phyloP scores from a whole-genome alignment of 805 yeast genomes.

The Hermanozyma aechmeae region DNA sequence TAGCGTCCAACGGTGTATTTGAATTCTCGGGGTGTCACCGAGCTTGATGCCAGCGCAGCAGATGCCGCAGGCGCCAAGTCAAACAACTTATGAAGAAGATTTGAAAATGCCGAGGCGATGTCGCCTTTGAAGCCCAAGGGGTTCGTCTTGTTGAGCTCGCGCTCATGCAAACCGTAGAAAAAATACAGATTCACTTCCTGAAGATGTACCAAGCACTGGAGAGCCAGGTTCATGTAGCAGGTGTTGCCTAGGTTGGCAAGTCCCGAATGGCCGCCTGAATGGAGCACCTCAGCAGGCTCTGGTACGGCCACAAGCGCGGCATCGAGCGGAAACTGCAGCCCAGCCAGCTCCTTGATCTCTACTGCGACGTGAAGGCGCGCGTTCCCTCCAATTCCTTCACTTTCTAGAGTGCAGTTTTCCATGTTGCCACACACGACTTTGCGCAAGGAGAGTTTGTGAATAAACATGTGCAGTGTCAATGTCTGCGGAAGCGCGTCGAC shows the following conservation, averaged over 20 bases:
- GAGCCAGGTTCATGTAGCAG: slow-evolving; percentile 91
- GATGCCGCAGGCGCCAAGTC: slow-evolving; percentile 7
- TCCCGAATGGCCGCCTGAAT: slow-evolving; percentile 42
- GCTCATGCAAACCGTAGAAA: slow-evolving; percentile 44
- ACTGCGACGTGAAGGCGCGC: slow-evolving; percentile 19
- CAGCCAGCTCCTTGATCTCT: slow-evolving; percentile 13
- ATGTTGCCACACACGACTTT: slow-evolving; percentile 17
- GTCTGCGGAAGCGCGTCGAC: slow-evolving; percentile 13
- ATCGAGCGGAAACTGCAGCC: slow-evolving; percentile 16
- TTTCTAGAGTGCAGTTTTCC: slow-evolving; percentile 14
- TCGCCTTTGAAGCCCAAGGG: slow-evolving; percentile 84
- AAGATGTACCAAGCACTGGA: slow-evolving; percentile 80
- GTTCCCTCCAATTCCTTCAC: slow-evolving; percentile 20
- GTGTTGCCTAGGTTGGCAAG: slow-evolving; percentile 78
- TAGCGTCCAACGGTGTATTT: slow-evolving; percentile 70
- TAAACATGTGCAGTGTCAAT: slow-evolving; percentile 17
- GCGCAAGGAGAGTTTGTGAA: slow-evolving; percentile 20
- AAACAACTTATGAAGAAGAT: slow-evolving; percentile 54
- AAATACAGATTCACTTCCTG: slow-evolving; percentile 80
- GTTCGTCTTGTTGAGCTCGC: slow-evolving; percentile 65
- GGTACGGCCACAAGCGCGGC: slow-evolving; percentile 5
- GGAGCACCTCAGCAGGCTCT: slow-evolving; percentile 6
- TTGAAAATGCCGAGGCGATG: slow-evolving; percentile 69
- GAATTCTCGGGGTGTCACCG: slow-evolving; percentile 62
- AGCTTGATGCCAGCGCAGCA: slow-evolving; percentile 5